phyloP scores from a whole-genome alignment of 2,329 filamentous ascomycete species.

The Botryotinia convoluta region DNA sequence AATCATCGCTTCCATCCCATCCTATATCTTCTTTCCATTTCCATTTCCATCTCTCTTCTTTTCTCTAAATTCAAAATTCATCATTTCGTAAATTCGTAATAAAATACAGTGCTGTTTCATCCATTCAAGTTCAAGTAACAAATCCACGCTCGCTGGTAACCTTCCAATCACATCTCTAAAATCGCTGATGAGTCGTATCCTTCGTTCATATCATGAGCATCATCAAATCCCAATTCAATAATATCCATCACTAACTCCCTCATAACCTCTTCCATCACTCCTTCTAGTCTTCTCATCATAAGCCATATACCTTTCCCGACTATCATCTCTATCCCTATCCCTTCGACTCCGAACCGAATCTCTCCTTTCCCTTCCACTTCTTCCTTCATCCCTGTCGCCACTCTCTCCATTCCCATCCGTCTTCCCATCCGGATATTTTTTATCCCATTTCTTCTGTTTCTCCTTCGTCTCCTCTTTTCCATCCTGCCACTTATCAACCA shows the following conservation, averaged over 20 bases:
- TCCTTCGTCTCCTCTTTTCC: slow-evolving; percentile 22
- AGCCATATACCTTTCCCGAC: background rate
- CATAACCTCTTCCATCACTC: background rate
- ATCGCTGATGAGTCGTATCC: background rate
- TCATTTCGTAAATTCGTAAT: background rate
- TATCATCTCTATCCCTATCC: background rate
- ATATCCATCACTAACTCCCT: background rate
- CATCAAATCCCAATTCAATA: background rate
- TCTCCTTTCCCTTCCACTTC: slow-evolving; percentile 7
- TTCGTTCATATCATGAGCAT: background rate
- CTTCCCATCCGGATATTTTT: slow-evolving; percentile 16
- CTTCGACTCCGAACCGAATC: slow-evolving; percentile 7
- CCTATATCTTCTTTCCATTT: background rate
- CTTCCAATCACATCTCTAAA: background rate
- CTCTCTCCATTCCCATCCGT: slow-evolving; percentile 5
- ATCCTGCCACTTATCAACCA: slow-evolving; percentile 31
- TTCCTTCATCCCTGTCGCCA: background rate
- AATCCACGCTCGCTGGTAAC: background rate
- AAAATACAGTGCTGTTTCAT: background rate
- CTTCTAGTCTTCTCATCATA: background rate
- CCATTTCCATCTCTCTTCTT: background rate
- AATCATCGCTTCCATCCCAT: background rate
- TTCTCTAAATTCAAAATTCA: background rate
- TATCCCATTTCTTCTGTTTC: slow-evolving; percentile 21
- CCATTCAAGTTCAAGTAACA: background rate